phyloP scores from a whole-genome alignment of 306 rosid genomes.

The Trifolium repens region DNA sequence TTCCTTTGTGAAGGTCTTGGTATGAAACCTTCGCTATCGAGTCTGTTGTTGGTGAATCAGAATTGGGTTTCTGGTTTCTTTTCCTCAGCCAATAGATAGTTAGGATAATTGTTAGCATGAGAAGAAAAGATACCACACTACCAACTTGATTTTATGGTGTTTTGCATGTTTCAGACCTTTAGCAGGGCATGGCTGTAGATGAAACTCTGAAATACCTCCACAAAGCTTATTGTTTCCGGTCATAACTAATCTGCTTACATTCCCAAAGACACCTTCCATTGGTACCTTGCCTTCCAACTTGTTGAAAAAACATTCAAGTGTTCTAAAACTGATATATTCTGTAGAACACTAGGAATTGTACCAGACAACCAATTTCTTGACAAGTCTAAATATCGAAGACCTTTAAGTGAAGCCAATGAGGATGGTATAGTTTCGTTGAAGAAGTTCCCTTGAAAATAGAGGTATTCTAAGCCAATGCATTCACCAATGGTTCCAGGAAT shows the following conservation, averaged over 20 bases:
- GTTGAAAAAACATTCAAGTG: background rate
- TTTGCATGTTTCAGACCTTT: background rate
- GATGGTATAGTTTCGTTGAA: constrained; percentile 35
- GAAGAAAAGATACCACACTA: constrained; percentile 23
- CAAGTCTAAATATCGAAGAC: constrained; percentile 38
- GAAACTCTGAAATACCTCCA: constrained; percentile 1
- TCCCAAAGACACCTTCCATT: background rate
- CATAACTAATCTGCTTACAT: constrained; percentile 10
- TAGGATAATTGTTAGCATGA: background rate
- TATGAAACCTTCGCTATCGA: constrained; percentile 28
- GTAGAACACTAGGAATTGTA: background rate
- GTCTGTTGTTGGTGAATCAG: background rate
- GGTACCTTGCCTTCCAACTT: constrained; percentile 9
- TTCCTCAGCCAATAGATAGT: constrained; percentile 13
- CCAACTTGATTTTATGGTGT: constrained; percentile 8
- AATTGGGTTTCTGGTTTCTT: background rate
- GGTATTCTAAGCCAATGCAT: background rate
- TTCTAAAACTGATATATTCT: background rate
- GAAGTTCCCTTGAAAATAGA: background rate
- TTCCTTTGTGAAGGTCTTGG: constrained; percentile 16
- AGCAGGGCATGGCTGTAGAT: constrained; percentile 19
- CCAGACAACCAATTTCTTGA: constrained; percentile 46
- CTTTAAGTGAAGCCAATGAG: constrained; percentile 27
- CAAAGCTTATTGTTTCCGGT: constrained; percentile 24
- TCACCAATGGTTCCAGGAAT: background rate